Evolutionary conservation across 1,139 yeast species (phyloP).

Genomic region (Scheffersomyces lignicola): DNA sequence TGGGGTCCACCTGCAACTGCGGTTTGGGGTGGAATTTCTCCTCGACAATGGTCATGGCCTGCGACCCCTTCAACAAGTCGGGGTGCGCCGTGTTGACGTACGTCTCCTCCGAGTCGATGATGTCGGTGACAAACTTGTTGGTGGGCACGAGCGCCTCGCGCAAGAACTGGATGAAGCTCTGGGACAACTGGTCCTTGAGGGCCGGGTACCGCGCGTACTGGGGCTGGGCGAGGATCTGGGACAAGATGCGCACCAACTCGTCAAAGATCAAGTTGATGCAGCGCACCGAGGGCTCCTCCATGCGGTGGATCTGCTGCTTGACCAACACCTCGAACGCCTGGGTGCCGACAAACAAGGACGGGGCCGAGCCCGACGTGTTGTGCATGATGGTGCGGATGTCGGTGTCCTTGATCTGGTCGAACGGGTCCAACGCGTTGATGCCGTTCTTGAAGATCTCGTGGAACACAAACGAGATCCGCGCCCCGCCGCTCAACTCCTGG

Average conservation of each 20-base stretch:
- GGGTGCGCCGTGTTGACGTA: constrained; percentile 98
- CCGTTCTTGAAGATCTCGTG: constrained; percentile 96
- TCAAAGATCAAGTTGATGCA: constrained; percentile 91
- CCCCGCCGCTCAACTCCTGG: constrained; percentile 92
- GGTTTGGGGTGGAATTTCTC: constrained; percentile 85
- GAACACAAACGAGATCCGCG: constrained; percentile 95
- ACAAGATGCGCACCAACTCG: constrained; percentile 86
- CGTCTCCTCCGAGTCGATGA: constrained; percentile 83
- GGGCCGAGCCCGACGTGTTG: constrained; percentile 95
- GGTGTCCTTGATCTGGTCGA: constrained; percentile 93
- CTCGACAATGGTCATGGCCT: constrained; percentile 92
- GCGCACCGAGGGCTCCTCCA: constrained; percentile 90
- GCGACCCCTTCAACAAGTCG: constrained; percentile 89
- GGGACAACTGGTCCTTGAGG: constrained; percentile 81
- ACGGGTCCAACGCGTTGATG: constrained; percentile 89
- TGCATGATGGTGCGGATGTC: constrained; percentile 98
- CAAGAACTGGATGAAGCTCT: constrained; percentile 75
- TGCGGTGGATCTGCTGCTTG: constrained; percentile 89
- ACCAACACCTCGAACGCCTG: constrained; percentile 96
- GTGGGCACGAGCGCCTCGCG: constrained; percentile 84
- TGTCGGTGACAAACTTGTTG: constrained; percentile 77
- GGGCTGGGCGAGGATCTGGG: constrained; percentile 80
- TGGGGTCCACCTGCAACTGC: constrained; percentile 84
- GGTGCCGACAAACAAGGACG: constrained; percentile 96
- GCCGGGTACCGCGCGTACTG: constrained; percentile 88